Evolutionary conservation across 257 asterid species (phyloP).

Genomic region (Plantago major): DNA sequence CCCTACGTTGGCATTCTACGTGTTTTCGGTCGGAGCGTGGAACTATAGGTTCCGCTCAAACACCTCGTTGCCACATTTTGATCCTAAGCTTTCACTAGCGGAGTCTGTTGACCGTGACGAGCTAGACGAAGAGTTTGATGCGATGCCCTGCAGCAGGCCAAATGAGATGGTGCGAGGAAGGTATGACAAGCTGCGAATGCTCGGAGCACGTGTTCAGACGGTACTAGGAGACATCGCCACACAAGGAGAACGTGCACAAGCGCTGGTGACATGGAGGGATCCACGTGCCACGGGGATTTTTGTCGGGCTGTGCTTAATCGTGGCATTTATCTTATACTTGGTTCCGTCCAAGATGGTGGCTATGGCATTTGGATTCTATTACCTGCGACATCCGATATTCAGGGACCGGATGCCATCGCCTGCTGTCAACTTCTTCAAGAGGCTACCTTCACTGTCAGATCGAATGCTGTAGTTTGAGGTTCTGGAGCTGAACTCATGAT

Average conservation of each 20-base stretch:
- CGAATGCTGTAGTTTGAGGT: slow-evolving; percentile 43
- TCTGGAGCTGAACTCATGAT: neutral
- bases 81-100: slow-evolving; percentile 54
- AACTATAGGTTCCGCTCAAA: slow-evolving; percentile 61
- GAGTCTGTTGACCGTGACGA: slow-evolving; percentile 65
- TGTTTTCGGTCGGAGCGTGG: slow-evolving; percentile 74
- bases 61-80: slow-evolving; percentile 56
- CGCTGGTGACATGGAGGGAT: slow-evolving; percentile 83
- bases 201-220: slow-evolving; percentile 78
- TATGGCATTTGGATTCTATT: slow-evolving; percentile 85
- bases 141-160: slow-evolving; percentile 53
- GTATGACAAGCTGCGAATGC: slow-evolving; percentile 61
- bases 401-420: slow-evolving; percentile 92
- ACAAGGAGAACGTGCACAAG: slow-evolving; percentile 79
- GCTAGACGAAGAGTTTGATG: slow-evolving; percentile 77
- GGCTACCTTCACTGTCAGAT: slow-evolving; percentile 82
- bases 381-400: slow-evolving; percentile 77
- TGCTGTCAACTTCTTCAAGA: slow-evolving; percentile 69
- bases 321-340: slow-evolving; percentile 57
- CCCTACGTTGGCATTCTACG: slow-evolving; percentile 72
- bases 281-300: slow-evolving; percentile 94
- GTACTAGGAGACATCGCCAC: slow-evolving; percentile 75
- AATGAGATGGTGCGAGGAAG: slow-evolving; percentile 57
- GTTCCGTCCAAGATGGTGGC: slow-evolving; percentile 84
- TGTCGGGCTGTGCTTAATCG: slow-evolving; percentile 56